A percentile compares a stretch with the other conserved stretches of the same genome.
These are phyloP conservation scores for Cornus kousa DNA, from an alignment of 148 eudicot genomes.

Conservation along the genomic window DNA sequence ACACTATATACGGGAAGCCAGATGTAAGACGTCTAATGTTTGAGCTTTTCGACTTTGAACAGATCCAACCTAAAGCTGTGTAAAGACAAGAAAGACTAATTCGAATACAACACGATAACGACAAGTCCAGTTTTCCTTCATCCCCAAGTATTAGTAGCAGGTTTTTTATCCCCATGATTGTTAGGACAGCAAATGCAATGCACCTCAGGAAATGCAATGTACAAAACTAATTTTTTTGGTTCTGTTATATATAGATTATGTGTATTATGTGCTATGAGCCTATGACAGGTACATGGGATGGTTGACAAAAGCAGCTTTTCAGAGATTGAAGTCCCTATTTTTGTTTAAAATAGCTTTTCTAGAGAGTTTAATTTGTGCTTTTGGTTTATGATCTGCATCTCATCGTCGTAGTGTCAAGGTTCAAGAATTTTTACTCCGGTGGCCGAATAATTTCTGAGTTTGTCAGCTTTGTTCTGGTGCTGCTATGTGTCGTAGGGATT, in stretches of 20 bases:
- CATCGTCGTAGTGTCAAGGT: no score
- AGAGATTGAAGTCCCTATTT: no score
- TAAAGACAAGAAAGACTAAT: slow-evolving; percentile 17
- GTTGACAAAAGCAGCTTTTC: no score
- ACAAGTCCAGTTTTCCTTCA: neutral
- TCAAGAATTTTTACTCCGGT: no score
- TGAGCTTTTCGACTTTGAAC: slow-evolving; percentile 97
- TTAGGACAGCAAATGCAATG: neutral
- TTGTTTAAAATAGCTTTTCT: no score
- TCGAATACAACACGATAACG: no score
- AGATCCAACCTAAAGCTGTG: slow-evolving; percentile 75
- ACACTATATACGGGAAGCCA: slow-evolving; percentile 87
- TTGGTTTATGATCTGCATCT: no score
- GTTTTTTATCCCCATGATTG: neutral
- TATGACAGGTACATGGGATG: no score
- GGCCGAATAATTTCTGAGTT: no score
- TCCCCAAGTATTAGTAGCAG: neutral
- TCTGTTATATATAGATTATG: neutral
- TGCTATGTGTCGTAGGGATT: no score
- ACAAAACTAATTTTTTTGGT: neutral
- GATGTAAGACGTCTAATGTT: slow-evolving; percentile 96
- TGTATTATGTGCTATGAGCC: neutral
- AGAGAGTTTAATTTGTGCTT: no score
- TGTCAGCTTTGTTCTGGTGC: no score
- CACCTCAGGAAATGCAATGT: neutral